Conservation (phyloP, 2,329 filamentous ascomycete genomes). For the Botrytis elliptica region DNA sequence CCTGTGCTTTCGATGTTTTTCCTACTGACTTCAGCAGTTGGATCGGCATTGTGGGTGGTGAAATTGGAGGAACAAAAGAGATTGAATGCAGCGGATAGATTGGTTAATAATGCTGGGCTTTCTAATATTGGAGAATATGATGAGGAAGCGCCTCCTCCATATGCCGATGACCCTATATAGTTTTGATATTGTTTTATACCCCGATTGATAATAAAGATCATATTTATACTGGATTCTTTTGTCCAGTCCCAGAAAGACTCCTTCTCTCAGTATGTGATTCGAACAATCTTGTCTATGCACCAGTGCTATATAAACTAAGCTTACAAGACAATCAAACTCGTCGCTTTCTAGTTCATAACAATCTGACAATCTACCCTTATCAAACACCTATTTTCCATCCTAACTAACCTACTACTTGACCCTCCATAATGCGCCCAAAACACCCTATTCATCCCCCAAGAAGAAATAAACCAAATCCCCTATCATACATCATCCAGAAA, state of each 20-base stretch:
- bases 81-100: slow-evolving; percentile 28
- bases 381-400: neutral
- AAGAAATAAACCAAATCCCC: too few species aligned
- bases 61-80: slow-evolving; percentile 62
- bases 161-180: slow-evolving; percentile 35
- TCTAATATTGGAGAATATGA: slow-evolving; percentile 19
- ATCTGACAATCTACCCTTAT: neutral
- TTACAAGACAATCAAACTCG: neutral
- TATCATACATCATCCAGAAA: too few species aligned
- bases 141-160: slow-evolving; percentile 33
- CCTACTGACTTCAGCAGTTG: slow-evolving; percentile 79
- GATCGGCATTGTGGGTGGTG: slow-evolving; percentile 82
- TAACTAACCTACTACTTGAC: too few species aligned
- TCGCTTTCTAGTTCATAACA: neutral
- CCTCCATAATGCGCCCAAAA: too few species aligned
- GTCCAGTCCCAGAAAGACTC: neutral
- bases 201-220: neutral
- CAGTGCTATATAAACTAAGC: neutral
- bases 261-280: neutral
- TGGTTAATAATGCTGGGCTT: slow-evolving; percentile 16
- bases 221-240: neutral
- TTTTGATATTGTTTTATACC: neutral
- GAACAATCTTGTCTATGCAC: neutral
- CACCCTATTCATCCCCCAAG: too few species aligned
- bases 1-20: slow-evolving; percentile 94